phyloP scores from a whole-genome alignment of 345 rosid species.

The Linum lewisii region DNA sequence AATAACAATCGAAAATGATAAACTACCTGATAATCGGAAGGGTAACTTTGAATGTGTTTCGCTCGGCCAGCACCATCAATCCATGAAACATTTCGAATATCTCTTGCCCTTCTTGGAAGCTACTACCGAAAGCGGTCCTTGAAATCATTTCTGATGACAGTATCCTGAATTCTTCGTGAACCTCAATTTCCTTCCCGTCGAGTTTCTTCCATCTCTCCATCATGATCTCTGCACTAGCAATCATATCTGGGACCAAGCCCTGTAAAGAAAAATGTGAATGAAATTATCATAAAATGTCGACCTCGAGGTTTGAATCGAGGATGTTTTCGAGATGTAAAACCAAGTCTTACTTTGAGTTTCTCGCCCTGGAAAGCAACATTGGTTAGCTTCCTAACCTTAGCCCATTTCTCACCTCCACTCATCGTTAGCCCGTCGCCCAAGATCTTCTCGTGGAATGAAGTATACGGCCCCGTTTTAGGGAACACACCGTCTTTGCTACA shows the following conservation, averaged over 20 bases:
- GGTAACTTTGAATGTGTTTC: background rate
- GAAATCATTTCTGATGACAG: constrained; percentile 1
- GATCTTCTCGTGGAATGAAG: background rate
- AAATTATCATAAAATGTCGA: too few relatives aligned
- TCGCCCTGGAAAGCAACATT: background rate
- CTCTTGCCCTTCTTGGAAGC: background rate
- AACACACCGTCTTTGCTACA: background rate
- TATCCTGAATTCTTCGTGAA: background rate
- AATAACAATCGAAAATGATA: too few relatives aligned
- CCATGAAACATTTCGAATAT: background rate
- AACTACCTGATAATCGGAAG: background rate
- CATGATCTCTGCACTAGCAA: constrained; percentile 2
- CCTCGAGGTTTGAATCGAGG: too few relatives aligned
- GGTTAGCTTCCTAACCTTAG: background rate
- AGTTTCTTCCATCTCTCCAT: background rate
- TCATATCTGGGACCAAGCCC: background rate
- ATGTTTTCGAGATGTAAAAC: too few relatives aligned
- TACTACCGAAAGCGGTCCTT: background rate
- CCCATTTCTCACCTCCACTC: background rate
- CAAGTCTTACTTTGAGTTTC: background rate
- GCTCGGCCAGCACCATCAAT: background rate
- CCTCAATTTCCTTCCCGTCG: constrained; percentile 1
- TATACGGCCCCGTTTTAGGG: background rate
- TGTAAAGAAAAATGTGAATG: background rate
- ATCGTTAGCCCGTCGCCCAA: background rate